Percentiles rank a stretch among this genome's conserved stretches.
These are phyloP conservation scores for Fraxinus ornus DNA, from an alignment of 305 asterid species.

Conservation along the genomic window DNA sequence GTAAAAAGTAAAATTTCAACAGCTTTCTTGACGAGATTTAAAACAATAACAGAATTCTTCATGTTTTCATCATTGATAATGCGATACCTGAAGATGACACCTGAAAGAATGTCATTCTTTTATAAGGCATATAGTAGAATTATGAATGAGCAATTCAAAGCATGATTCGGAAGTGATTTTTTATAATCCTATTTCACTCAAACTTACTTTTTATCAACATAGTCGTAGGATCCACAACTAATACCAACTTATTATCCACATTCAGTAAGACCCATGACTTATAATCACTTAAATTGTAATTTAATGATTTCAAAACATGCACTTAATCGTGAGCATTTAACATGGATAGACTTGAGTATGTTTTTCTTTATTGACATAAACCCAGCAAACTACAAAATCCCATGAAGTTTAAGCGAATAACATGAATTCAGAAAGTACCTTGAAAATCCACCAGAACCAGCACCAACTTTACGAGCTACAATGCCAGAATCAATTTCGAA, in stretches of 20 bases:
- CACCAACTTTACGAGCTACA: constrained; percentile 80
- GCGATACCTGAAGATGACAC: not conserved
- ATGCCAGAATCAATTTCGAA: constrained; percentile 69
- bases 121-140: not conserved
- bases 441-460: constrained; percentile 98
- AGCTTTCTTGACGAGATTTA: not conserved
- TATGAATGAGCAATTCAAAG: not conserved
- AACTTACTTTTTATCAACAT: not conserved
- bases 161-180: not conserved
- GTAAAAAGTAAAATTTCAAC: not conserved
- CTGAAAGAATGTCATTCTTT: not conserved
- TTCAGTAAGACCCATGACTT: not conserved
- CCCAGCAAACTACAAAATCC: not conserved
- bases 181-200: not conserved
- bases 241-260: not conserved
- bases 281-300: not conserved
- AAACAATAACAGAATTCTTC: not conserved
- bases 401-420: constrained; percentile 1
- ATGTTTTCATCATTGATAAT: not conserved
- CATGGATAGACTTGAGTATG: not conserved
- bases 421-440: constrained; percentile 39
- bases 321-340: not conserved
- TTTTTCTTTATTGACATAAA: not conserved
- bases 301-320: not conserved
- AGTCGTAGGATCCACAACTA: not conserved